A percentile compares a stretch with the other conserved stretches of the same genome.
These are phyloP conservation scores for Penicillium taxi DNA, from an alignment of 495 filamentous ascomycete species.

Conservation along the genomic window DNA sequence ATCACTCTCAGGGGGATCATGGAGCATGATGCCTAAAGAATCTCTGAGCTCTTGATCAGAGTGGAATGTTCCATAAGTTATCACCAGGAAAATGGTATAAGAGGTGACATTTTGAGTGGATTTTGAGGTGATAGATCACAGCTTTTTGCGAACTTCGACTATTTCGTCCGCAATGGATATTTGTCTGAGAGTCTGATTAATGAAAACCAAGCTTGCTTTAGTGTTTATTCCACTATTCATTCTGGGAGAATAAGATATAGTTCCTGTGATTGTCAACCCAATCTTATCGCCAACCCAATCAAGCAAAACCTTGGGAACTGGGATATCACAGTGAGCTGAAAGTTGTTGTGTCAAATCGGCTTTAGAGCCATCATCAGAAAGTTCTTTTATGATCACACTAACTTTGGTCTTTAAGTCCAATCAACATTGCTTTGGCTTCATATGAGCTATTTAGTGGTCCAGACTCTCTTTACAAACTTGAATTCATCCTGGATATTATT, in stretches of 20 bases:
- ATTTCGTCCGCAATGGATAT: background rate
- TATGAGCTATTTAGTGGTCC: too few relatives aligned
- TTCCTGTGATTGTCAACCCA: too few relatives aligned
- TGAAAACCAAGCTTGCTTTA: conserved; percentile 3
- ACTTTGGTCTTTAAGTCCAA: too few relatives aligned
- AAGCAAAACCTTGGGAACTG: conserved; percentile 15
- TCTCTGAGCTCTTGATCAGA: conserved; percentile 14
- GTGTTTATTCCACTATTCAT: conserved; percentile 15
- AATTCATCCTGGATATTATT: too few relatives aligned
- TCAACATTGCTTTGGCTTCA: too few relatives aligned
- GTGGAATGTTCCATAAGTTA: conserved; percentile 3
- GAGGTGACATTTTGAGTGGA: conserved; percentile 12
- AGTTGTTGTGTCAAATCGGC: conserved; percentile 11
- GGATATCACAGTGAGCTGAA: conserved; percentile 11
- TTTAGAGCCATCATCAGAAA: conserved; percentile 12
- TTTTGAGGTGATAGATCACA: conserved; percentile 13
- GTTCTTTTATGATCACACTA: conserved; percentile 20
- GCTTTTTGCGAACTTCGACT: background rate
- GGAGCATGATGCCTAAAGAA: conserved; percentile 7
- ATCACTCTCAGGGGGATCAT: background rate
- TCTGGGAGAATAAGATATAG: conserved; percentile 17
- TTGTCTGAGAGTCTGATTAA: background rate
- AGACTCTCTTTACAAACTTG: too few relatives aligned
- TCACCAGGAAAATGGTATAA: conserved; percentile 13
- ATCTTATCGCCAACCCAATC: conserved; percentile 18